Evolutionary conservation across 257 asterid species (phyloP).

Genomic region (Ilex asprella): DNA sequence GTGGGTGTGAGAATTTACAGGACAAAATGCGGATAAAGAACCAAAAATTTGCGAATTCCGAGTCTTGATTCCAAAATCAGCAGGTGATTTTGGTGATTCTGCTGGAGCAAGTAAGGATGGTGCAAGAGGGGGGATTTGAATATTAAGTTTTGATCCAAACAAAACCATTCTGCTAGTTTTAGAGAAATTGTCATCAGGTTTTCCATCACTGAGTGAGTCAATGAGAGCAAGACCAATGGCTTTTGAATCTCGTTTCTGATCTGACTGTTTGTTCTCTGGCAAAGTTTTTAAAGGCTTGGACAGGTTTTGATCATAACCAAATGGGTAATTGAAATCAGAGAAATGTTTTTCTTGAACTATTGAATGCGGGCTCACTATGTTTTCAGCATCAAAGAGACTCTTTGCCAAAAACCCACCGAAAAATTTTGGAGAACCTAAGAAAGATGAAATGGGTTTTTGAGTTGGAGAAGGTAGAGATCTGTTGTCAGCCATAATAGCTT

Average conservation of each 20-base stretch:
- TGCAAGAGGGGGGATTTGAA: constrained; percentile 37
- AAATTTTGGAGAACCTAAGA: constrained; percentile 60
- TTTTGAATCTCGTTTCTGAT: constrained; percentile 25
- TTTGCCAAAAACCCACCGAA: constrained; percentile 51
- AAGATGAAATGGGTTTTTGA: constrained; percentile 46
- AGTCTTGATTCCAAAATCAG: constrained; percentile 89
- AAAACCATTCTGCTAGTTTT: constrained; percentile 32
- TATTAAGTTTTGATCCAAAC: constrained; percentile 74
- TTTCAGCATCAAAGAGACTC: constrained; percentile 28
- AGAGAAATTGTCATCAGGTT: not conserved
- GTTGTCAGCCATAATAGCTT: constrained; percentile 57
- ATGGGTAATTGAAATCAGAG: constrained; percentile 36
- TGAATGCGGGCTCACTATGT: constrained; percentile 56
- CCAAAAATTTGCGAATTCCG: constrained; percentile 31
- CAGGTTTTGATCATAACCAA: constrained; percentile 32
- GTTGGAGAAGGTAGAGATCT: constrained; percentile 28
- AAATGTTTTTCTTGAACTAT: constrained; percentile 53
- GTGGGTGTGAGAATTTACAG: constrained; percentile 15
- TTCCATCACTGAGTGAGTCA: constrained; percentile 40
- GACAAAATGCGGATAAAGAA: constrained; percentile 19
- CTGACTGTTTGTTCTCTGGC: constrained; percentile 17
- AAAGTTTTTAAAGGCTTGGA: constrained; percentile 7
- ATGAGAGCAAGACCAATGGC: constrained; percentile 74
- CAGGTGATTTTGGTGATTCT: constrained; percentile 59
- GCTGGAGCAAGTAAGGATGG: constrained; percentile 23